Conservation (phyloP, 495 filamentous ascomycete genomes). For the Neurospora pannonica region DNA sequence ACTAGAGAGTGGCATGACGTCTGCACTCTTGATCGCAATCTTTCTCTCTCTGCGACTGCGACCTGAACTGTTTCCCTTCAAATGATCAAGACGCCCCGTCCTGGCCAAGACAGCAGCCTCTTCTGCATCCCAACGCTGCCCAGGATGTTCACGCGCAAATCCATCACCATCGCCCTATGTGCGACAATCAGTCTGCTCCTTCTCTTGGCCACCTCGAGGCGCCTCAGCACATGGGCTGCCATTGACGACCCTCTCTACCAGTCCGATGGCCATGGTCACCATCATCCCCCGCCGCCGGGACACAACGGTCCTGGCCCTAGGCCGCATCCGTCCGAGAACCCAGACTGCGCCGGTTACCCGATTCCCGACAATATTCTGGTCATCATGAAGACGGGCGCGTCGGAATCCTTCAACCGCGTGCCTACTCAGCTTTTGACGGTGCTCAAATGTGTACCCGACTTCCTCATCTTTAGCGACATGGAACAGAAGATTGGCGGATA, state of each 20-base stretch:
- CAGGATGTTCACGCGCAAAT: constrained; percentile 15
- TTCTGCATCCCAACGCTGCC: not conserved
- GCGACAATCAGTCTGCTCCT: constrained; percentile 14
- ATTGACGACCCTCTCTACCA: constrained; percentile 10
- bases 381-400: constrained; percentile 51
- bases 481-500: constrained; percentile 40
- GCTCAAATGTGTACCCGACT: constrained; percentile 41
- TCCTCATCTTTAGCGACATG: constrained; percentile 50
- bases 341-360: constrained; percentile 26
- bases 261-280: not conserved
- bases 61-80: not conserved
- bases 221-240: constrained; percentile 18
- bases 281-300: not conserved
- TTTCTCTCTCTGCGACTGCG: not conserved
- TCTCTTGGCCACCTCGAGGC: constrained; percentile 19
- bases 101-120: not conserved
- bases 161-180: constrained; percentile 7
- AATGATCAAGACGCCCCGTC: not conserved
- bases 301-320: not conserved
- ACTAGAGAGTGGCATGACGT: not conserved
- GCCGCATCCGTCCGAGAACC: constrained; percentile 3
- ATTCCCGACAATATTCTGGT: constrained; percentile 30
- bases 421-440: constrained; percentile 47
- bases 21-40: not conserved
- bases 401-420: constrained; percentile 41